These are phyloP conservation scores for Mycothermus thermophilus DNA, from an alignment of 495 filamentous ascomycete genomes.

Conservation along the genomic window DNA sequence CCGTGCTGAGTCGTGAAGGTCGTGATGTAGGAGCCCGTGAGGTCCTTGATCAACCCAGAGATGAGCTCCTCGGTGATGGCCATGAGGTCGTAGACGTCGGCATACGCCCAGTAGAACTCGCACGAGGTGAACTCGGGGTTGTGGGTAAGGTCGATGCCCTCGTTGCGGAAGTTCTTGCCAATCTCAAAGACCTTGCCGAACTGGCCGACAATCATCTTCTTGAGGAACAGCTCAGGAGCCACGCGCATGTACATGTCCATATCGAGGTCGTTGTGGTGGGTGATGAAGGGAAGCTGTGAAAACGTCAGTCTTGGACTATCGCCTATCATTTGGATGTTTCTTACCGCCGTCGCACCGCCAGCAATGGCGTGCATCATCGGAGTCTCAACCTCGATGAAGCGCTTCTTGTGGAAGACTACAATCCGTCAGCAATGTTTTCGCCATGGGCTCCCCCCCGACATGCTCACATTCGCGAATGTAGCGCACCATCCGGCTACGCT, in stretches of 20 bases:
- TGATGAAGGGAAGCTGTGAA: conserved; percentile 65
- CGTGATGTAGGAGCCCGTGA: conserved; percentile 76
- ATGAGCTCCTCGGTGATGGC: conserved; percentile 87
- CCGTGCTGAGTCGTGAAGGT: conserved; percentile 68
- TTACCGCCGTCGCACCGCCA: conserved; percentile 73
- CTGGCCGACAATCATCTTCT: conserved; percentile 82
- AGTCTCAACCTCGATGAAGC: conserved; percentile 92
- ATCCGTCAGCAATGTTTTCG: not conserved
- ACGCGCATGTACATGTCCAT: conserved; percentile 83
- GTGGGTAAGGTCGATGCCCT: conserved; percentile 84
- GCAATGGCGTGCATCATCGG: conserved; percentile 96
- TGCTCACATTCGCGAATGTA: conserved; percentile 58
- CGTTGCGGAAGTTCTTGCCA: conserved; percentile 85
- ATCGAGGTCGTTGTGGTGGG: conserved; percentile 86
- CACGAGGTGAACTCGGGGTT: conserved; percentile 97
- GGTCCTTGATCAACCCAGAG: conserved; percentile 75
- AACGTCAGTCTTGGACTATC: too few relatives aligned
- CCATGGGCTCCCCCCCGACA: not conserved
- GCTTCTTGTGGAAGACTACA: conserved; percentile 56
- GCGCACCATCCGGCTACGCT: conserved; percentile 67
- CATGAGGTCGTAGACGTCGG: conserved; percentile 89
- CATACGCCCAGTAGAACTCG: conserved; percentile 95
- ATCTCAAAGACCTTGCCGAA: conserved; percentile 78
- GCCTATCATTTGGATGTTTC: too few relatives aligned
- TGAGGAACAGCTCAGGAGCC: conserved; percentile 91